phyloP scores from a whole-genome alignment of 2,329 filamentous ascomycete species.

The Aspergillus quadrilineatus region DNA sequence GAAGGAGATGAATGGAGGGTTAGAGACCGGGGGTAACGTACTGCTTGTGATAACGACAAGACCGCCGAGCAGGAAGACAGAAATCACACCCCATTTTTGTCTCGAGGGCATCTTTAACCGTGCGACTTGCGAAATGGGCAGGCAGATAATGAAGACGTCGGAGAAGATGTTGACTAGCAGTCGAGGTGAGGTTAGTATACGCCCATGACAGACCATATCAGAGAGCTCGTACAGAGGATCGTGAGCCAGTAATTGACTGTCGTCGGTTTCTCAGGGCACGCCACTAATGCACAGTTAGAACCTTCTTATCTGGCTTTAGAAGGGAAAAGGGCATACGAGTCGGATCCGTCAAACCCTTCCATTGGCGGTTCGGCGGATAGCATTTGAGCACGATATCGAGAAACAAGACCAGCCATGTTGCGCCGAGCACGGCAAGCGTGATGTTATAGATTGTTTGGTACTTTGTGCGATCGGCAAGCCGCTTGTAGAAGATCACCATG shows the following conservation, averaged over 20 bases:
- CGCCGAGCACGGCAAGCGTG: conserved; percentile 15
- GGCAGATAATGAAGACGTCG: conserved; percentile 24
- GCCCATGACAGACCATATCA: not conserved
- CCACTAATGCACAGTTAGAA: conserved; percentile 11
- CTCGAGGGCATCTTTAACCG: conserved; percentile 20
- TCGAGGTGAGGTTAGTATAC: not conserved
- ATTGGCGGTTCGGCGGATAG: conserved; percentile 18
- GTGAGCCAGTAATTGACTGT: conserved; percentile 24
- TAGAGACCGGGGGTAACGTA: conserved; percentile 7
- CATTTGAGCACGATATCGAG: conserved; percentile 25
- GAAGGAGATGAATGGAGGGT: not conserved
- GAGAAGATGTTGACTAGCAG: conserved; percentile 21
- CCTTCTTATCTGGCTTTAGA: not conserved
- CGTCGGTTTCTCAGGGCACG: conserved; percentile 14
- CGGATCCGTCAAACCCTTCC: conserved; percentile 7
- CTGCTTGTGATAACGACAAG: conserved; percentile 23
- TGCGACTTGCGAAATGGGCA: conserved; percentile 22
- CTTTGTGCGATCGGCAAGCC: conserved; percentile 21
- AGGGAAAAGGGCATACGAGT: not conserved
- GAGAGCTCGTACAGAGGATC: conserved; percentile 19
- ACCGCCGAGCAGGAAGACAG: conserved; percentile 21
- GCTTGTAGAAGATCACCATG: conserved; percentile 26
- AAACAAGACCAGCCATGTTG: conserved; percentile 22
- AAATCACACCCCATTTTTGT: conserved; percentile 21
- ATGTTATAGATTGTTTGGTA: conserved; percentile 24